Percentiles rank a stretch among this genome's conserved stretches.
Evolutionary conservation across 2,329 filamentous ascomycete genomes (phyloP).

Genomic region (Zarea fungicola): DNA sequence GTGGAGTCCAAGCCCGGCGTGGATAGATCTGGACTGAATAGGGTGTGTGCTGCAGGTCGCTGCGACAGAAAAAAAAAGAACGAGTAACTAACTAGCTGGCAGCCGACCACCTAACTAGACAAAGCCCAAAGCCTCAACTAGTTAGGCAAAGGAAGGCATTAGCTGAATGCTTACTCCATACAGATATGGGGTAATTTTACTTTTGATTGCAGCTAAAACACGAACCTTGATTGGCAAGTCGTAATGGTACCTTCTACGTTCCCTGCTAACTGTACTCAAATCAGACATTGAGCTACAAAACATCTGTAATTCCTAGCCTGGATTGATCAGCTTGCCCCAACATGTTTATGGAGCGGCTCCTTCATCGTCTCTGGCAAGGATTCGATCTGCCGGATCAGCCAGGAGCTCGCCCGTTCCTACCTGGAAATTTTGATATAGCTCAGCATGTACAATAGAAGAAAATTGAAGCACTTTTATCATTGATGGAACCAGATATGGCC

Average conservation of each 20-base stretch:
- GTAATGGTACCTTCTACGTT: too few species aligned
- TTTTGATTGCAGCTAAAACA: too few species aligned
- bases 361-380: conserved; percentile 11
- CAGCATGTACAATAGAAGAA: too few species aligned
- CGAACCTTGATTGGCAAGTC: too few species aligned
- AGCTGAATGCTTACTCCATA: conserved; percentile 6
- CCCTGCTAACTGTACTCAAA: too few species aligned
- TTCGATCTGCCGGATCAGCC: conserved; percentile 13
- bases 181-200: conserved; percentile 4
- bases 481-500: too few species aligned
- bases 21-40: conserved; percentile 10
- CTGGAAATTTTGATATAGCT: too few species aligned
- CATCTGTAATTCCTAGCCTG: background rate
- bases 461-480: too few species aligned
- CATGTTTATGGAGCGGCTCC: conserved; percentile 11
- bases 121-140: too few species aligned
- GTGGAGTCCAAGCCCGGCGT: conserved; percentile 11
- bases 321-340: conserved; percentile 6
- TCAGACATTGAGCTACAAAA: too few species aligned
- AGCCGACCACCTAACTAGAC: too few species aligned
- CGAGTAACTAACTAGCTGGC: too few species aligned
- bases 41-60: conserved; percentile 2
- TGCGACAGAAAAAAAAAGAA: background rate
- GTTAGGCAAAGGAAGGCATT: background rate
- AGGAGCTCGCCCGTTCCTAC: background rate